Conservation (phyloP, 2,329 filamentous ascomycete species). For the Dactylellina leptospora region DNA sequence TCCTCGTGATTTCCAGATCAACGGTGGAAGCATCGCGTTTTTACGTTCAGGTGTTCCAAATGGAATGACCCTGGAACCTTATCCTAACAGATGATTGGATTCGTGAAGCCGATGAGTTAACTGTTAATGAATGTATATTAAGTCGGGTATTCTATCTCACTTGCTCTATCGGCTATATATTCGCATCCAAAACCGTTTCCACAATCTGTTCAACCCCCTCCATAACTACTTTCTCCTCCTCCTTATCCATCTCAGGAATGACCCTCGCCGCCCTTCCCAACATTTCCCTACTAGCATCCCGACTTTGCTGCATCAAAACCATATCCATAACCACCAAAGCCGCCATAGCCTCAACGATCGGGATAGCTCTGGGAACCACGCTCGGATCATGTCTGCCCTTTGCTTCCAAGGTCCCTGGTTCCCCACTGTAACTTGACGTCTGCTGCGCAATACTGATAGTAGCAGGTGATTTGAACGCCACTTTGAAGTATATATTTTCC, state of each 20-base stretch:
- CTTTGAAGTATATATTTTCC: constrained; percentile 90
- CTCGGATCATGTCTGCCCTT: constrained; percentile 96
- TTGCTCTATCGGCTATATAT: too few relatives aligned
- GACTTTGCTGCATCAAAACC: constrained; percentile 78
- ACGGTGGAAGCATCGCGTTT: too few relatives aligned
- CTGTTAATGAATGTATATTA: too few relatives aligned
- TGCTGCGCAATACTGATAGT: constrained; percentile 90
- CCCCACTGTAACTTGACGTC: constrained; percentile 80
- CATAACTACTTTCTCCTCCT: constrained; percentile 30
- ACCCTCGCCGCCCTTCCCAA: constrained; percentile 33
- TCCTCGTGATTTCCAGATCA: too few relatives aligned
- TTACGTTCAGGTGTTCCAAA: background rate
- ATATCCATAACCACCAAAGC: constrained; percentile 87
- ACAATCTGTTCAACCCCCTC: constrained; percentile 21
- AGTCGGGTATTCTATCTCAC: too few relatives aligned
- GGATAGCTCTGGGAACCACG: constrained; percentile 86
- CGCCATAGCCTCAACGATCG: constrained; percentile 91
- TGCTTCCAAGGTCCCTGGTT: constrained; percentile 80
- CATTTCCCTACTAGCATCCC: constrained; percentile 46
- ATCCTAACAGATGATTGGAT: background rate
- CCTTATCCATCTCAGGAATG: constrained; percentile 26
- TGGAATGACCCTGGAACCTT: background rate
- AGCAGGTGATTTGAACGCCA: constrained; percentile 93
- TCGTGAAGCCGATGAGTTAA: too few relatives aligned
- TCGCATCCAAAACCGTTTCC: constrained; percentile 13